Evolutionary conservation across 2,329 filamentous ascomycete species (phyloP).

Genomic region (Xenoacremonium recifei): DNA sequence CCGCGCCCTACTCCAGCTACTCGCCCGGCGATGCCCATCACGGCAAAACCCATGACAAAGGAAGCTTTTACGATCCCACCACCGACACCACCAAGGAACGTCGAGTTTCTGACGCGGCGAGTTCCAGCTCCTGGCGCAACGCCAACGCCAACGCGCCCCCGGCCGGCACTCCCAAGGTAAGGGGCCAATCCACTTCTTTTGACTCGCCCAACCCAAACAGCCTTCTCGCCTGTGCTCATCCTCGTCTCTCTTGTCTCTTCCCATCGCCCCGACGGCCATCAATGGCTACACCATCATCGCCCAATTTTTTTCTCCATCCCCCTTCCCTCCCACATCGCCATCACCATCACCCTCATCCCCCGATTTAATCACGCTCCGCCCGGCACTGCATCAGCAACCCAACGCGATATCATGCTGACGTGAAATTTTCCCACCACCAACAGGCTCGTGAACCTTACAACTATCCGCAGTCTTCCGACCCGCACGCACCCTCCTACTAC

Average conservation of each 20-base stretch:
- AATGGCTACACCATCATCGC: slow-evolving; percentile 1
- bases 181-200: slow-evolving; percentile 32
- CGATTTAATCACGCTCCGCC: slow-evolving; percentile 4
- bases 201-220: slow-evolving; percentile 14
- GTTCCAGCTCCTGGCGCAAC: slow-evolving; percentile 43
- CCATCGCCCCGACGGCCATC: not conserved
- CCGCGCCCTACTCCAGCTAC: slow-evolving; percentile 43
- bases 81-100: slow-evolving; percentile 50
- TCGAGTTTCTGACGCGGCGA: slow-evolving; percentile 40
- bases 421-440: slow-evolving; percentile 22
- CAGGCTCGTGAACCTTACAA: slow-evolving; percentile 52
- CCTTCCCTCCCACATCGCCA: slow-evolving; percentile 10
- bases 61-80: slow-evolving; percentile 54
- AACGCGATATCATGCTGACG: slow-evolving; percentile 24
- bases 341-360: slow-evolving; percentile 14
- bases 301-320: slow-evolving; percentile 14
- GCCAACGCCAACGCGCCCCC: slow-evolving; percentile 36
- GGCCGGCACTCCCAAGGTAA: slow-evolving; percentile 48
- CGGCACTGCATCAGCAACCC: no score
- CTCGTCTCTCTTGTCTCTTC: not conserved
- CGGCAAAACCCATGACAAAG: slow-evolving; percentile 39
- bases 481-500: slow-evolving; percentile 44
- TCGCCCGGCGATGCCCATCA: slow-evolving; percentile 26
- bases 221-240: not conserved
- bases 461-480: slow-evolving; percentile 44